These are phyloP conservation scores for Lepidium africanum DNA, from an alignment of 345 rosid genomes.

Conservation along the genomic window DNA sequence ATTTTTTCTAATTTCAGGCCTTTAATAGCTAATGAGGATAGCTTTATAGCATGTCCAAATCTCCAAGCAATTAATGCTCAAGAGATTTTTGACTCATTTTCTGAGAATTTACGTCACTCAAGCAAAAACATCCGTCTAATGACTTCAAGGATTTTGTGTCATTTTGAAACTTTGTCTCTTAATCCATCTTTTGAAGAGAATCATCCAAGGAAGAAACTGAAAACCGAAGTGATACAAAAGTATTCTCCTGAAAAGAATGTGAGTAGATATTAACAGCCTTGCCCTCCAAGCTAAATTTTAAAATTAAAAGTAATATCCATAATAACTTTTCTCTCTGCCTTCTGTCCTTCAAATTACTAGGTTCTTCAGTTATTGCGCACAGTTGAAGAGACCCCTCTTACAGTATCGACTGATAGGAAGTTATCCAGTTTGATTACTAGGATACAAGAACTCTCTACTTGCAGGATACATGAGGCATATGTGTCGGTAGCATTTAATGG, in stretches of 20 bases:
- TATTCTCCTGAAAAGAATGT: slow-evolving; percentile 34
- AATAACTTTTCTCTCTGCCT: background rate
- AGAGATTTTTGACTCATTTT: slow-evolving; percentile 37
- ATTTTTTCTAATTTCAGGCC: slow-evolving; percentile 32
- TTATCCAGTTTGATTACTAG: slow-evolving; percentile 39
- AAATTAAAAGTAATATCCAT: background rate
- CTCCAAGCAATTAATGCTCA: slow-evolving; percentile 34
- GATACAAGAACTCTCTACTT: slow-evolving; percentile 46
- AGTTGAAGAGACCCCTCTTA: slow-evolving; percentile 48
- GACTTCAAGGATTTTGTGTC: slow-evolving; percentile 63
- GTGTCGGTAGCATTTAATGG: slow-evolving; percentile 53
- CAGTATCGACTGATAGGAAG: slow-evolving; percentile 19
- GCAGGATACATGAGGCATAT: slow-evolving; percentile 50
- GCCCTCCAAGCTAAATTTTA: background rate
- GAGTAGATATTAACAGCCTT: slow-evolving; percentile 15
- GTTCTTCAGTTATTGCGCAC: slow-evolving; percentile 48
- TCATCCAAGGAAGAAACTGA: slow-evolving; percentile 37
- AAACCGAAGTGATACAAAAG: slow-evolving; percentile 33
- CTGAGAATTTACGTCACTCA: slow-evolving; percentile 58
- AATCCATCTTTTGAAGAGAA: slow-evolving; percentile 27
- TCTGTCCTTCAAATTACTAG: slow-evolving; percentile 31
- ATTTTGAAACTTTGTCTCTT: slow-evolving; percentile 33
- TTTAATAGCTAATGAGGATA: slow-evolving; percentile 20
- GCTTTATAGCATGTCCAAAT: slow-evolving; percentile 27
- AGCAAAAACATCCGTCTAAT: slow-evolving; percentile 60